phyloP scores from a whole-genome alignment of 805 yeast genomes.

The Lipomyces lipofer region DNA sequence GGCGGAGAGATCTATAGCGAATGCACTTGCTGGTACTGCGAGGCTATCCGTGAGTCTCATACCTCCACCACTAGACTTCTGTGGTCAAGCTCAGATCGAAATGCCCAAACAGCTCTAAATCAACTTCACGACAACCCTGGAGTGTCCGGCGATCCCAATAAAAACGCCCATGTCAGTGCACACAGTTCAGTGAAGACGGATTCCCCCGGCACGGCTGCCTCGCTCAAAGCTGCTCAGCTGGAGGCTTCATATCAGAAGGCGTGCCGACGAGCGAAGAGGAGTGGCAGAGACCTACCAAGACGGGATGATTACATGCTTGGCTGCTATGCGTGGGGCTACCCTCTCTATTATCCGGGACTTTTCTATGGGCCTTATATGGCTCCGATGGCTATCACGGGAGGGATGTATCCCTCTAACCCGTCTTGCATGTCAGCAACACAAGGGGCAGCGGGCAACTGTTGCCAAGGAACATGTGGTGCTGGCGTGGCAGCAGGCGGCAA shows the following conservation, averaged over 20 bases:
- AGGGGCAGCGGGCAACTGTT: constrained; percentile 3
- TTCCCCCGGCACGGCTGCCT: background rate
- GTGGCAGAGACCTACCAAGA: background rate
- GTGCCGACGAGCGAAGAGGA: constrained; percentile 4
- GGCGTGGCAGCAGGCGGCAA: constrained; percentile 4
- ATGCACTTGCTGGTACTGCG: constrained; percentile 7
- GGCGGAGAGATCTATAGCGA: constrained; percentile 1
- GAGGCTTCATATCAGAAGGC: background rate
- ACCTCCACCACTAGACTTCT: background rate
- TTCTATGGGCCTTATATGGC: constrained; percentile 1
- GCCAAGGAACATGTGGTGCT: constrained; percentile 1
- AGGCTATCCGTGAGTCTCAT: constrained; percentile 4
- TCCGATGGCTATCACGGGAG: background rate
- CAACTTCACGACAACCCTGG: constrained; percentile 2
- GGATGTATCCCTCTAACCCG: background rate
- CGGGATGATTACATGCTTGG: background rate
- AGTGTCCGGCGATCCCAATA: background rate
- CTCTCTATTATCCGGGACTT: background rate
- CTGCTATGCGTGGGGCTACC: constrained; percentile 3
- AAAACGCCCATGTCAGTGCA: background rate
- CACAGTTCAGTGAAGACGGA: constrained; percentile 1
- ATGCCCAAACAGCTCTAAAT: background rate
- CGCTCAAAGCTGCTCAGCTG: background rate
- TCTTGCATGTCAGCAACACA: background rate
- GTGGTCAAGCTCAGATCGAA: background rate